These are phyloP conservation scores for Aspergillus quadricinctus DNA, from an alignment of 2,329 filamentous ascomycete genomes.

Conservation along the genomic window DNA sequence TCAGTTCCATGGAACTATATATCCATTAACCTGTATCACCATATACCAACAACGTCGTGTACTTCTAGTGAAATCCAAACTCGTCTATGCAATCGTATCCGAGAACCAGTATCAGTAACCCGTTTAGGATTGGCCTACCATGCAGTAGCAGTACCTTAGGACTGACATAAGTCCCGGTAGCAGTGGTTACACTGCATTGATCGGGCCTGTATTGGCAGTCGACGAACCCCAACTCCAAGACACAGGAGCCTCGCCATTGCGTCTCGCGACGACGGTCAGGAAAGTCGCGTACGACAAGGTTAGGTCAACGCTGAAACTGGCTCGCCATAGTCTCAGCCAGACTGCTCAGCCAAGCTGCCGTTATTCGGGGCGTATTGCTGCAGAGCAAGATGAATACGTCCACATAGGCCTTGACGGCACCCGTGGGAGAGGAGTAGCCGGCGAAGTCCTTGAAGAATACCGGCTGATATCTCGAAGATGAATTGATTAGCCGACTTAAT, in stretches of 20 bases:
- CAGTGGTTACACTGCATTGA: constrained; percentile 7
- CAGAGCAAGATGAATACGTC: constrained; percentile 46
- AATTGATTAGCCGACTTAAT: neutral
- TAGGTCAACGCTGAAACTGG: constrained; percentile 13
- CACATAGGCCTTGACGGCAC: constrained; percentile 60
- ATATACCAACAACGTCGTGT: neutral
- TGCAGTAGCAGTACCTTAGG: neutral
- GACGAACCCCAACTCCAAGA: constrained; percentile 18
- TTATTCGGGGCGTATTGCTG: constrained; percentile 17
- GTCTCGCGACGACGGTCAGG: constrained; percentile 12
- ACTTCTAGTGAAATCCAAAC: neutral
- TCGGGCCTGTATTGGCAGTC: constrained; percentile 1
- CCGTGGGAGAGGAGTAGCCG: constrained; percentile 51
- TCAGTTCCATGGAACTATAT: neutral
- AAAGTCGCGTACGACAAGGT: constrained; percentile 22
- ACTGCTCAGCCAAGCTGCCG: constrained; percentile 33
- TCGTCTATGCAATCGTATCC: neutral
- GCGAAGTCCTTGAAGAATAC: constrained; percentile 63
- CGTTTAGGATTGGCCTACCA: neutral
- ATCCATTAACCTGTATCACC: neutral
- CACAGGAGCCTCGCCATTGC: constrained; percentile 13
- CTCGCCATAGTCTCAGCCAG: constrained; percentile 16
- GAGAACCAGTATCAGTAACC: neutral
- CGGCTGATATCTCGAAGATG: constrained; percentile 9
- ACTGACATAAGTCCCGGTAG: constrained; percentile 7